These are phyloP conservation scores for Rubus parviflorus DNA, from an alignment of 306 rosid species.

Conservation along the genomic window DNA sequence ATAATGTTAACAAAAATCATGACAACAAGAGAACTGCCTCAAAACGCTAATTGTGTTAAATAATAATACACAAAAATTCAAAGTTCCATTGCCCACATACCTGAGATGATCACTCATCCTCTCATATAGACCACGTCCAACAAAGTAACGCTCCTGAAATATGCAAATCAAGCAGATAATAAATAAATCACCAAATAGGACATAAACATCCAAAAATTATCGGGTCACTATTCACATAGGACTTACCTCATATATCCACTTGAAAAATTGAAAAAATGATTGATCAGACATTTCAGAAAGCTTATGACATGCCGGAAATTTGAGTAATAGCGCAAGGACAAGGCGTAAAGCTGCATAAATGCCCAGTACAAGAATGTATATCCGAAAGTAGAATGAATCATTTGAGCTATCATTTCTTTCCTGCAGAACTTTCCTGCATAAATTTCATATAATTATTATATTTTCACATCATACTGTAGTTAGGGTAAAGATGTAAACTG, in stretches of 20 bases:
- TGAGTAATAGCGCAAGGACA: constrained; percentile 56
- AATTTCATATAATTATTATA: constrained; percentile 5
- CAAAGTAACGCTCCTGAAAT: constrained; percentile 86
- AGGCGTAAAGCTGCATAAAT: constrained; percentile 75
- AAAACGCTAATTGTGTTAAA: background rate
- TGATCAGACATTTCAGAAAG: constrained; percentile 92
- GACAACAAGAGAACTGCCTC: background rate
- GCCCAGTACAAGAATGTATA: constrained; percentile 83
- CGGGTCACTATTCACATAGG: constrained; percentile 10
- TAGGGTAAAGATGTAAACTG: background rate
- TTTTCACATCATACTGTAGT: constrained; percentile 7
- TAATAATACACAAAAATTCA: background rate
- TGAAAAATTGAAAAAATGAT: constrained; percentile 89
- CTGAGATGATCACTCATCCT: constrained; percentile 82
- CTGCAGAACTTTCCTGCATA: constrained; percentile 87
- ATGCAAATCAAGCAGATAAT: constrained; percentile 24
- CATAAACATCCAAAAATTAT: constrained; percentile 22
- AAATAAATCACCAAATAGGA: constrained; percentile 13
- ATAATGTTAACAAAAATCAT: background rate
- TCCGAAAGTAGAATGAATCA: constrained; percentile 82
- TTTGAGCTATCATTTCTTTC: constrained; percentile 66
- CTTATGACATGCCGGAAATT: constrained; percentile 80
- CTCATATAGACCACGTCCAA: constrained; percentile 96
- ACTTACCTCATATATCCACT: constrained; percentile 92
- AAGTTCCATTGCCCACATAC: constrained; percentile 38